Base-by-base conservation (phyloP, 768 basidiomycete species). In the Lactifluus subvellereus region DNA sequence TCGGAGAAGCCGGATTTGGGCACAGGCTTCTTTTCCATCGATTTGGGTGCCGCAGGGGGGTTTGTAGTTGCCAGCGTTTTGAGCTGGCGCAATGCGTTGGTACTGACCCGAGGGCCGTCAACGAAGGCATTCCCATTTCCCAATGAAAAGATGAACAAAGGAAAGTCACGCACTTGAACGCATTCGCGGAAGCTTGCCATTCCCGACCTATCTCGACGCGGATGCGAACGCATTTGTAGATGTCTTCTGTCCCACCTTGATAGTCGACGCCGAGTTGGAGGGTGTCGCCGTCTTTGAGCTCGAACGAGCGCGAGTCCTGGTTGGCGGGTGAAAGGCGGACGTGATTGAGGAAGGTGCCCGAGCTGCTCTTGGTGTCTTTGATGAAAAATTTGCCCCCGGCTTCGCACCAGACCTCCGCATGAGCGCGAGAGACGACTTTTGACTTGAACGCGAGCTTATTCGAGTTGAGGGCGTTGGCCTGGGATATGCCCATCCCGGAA, bases 171-270 rank as follows among this genome's bases (percentile, higher is more conserved):
- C 69, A 84, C 84, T 98, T 99, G 91, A 97, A 99, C 47, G 86
- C 89, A 77, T 98, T 98, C 0, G 86, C 84, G 0, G 78, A 82
- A 2, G 85, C 78, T 73, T 97, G 94, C 96, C 94, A 98, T 73
- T 94, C 94, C 64, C 95, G 77, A 9, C 85, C 85, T 18, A 98
- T 74, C 75, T 99, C 96, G 55, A 98, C 79, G 67, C 91, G 82
- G 72, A 99, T 97, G 83, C 96, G 98, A 62, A 98, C 92, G 62
- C 90, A 92, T 77, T 97, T 89, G 75, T 96, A 98, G 57, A 96
- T 94, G 74, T 98, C 95, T 77, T 98, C 94, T 7, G 91, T 85
- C 0, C 96, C 96, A 6, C 96, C 96, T 74, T 98, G 95, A 75
- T 97, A 99, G 72, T 98, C 95, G 32, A 98, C 93, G 2, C 96